Evolutionary conservation across 306 rosid genomes (phyloP), one percentile per base, ranked within the genome.

Genomic region (Cercis canadensis): DNA sequence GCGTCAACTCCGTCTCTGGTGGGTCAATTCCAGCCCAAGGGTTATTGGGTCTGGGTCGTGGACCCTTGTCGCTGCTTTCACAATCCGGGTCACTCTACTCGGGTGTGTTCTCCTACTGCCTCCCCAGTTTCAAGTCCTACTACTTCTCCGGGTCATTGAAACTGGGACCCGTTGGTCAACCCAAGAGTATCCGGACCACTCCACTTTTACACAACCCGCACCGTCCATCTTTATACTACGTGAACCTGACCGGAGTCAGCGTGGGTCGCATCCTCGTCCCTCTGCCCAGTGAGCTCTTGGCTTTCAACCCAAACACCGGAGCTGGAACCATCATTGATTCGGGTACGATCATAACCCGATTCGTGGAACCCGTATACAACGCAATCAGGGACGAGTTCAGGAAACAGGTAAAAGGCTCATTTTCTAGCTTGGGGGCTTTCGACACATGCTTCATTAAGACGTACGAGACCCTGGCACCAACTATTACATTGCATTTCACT

Each of bases 71-170:
- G 0, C 24, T 94, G 1, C 64, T 86, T 6, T 85, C 98, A 0
- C 98, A 94, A 46, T 70, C 96, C 19, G 92, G 88, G 7, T 11
- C 92, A 14, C 79, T 80, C 43, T 93, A 90, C 72, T 87, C 88
- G 0, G 90, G 90, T 1, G 62, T 90, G 0, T 90, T 90, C 73
- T 94, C 98, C 0, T 94, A 94, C 62, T 94, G 97, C 11, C 82
- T 94, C 1, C 98, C 98, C 0, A 94, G 97, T 43, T 90, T 85
- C 86, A 90, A 94, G 67, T 94, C 98, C 0, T 84, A 73, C 80
- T 88, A 90, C 83, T 90, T 94, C 61, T 94, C 97, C 12, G 98
- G 98, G 45, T 89, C 97, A 7, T 88, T 90, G 15, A 94, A 86
- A 62, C 87, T 94, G 0, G 97, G 97, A 9, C 96, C 89, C 1